phyloP scores from a whole-genome alignment of 75 land plant genomes.

The Pseudotsuga menziesii region DNA sequence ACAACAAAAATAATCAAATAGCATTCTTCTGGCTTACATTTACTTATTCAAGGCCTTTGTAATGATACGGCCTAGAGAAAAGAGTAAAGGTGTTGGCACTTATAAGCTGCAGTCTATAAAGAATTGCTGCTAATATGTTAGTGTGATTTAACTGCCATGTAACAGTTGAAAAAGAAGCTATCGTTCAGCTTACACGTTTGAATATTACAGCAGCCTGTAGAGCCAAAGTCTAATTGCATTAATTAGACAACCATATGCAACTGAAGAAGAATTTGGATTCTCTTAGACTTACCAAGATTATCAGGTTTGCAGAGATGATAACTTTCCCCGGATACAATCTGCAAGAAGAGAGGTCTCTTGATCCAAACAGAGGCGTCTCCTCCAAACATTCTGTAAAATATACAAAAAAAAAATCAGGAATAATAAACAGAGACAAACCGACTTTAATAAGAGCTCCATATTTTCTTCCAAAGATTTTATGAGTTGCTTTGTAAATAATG shows the following conservation, averaged over 20 bases:
- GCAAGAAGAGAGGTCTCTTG: slow-evolving; percentile 50
- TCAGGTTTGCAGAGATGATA: slow-evolving; percentile 12
- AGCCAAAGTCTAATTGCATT: background rate
- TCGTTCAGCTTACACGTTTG: background rate
- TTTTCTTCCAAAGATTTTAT: background rate
- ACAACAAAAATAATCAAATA: too few relatives aligned
- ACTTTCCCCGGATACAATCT: slow-evolving; percentile 20
- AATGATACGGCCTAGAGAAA: background rate
- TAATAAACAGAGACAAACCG: background rate
- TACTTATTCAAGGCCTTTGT: too few relatives aligned
- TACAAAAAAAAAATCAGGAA: background rate
- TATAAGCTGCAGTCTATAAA: background rate
- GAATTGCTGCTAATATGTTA: background rate
- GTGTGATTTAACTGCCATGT: background rate
- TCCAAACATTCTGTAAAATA: slow-evolving; percentile 43
- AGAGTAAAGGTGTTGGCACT: background rate
- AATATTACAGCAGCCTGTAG: background rate
- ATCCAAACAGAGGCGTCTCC: slow-evolving; percentile 33
- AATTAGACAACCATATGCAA: background rate
- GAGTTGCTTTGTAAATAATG: background rate
- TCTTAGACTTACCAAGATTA: background rate
- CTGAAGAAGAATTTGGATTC: background rate
- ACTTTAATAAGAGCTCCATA: background rate
- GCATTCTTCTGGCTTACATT: too few relatives aligned
- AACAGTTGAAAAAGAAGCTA: background rate